Conservation (phyloP, 2,329 filamentous ascomycete genomes). For the Didymella exigua region DNA sequence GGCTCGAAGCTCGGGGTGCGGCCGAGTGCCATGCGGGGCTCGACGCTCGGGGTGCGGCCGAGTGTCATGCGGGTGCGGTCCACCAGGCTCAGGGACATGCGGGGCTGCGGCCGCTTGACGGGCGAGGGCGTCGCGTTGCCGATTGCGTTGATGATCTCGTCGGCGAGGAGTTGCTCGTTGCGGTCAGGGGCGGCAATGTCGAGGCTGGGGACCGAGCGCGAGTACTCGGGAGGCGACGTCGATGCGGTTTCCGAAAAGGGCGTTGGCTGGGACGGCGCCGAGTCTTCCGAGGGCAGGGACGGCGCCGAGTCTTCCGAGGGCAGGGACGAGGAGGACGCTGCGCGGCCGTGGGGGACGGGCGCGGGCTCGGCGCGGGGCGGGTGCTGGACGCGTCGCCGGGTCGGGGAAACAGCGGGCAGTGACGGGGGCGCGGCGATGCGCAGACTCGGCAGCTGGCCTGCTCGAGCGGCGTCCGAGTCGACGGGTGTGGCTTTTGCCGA, state of each 20-base stretch:
- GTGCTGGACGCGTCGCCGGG: neutral
- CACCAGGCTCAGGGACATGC: constrained; percentile 51
- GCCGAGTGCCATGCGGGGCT: constrained; percentile 55
- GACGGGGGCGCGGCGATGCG: constrained; percentile 13
- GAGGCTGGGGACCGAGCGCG: constrained; percentile 24
- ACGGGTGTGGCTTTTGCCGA: constrained; percentile 22
- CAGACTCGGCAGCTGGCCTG: constrained; percentile 29
- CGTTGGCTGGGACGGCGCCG: constrained; percentile 1
- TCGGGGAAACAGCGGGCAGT: constrained; percentile 3
- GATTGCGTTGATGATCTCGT: constrained; percentile 49
- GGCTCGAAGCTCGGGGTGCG: constrained; percentile 35
- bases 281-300: constrained; percentile 16
- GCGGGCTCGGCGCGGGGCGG: neutral
- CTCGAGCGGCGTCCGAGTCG: constrained; percentile 38
- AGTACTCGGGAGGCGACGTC: constrained; percentile 19
- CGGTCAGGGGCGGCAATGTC: constrained; percentile 22
- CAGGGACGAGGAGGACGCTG: constrained; percentile 23
- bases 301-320: constrained; percentile 18
- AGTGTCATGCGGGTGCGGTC: constrained; percentile 57
- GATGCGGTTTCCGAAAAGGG: constrained; percentile 5
- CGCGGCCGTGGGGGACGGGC: neutral
- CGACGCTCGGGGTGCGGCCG: constrained; percentile 46
- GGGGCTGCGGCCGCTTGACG: constrained; percentile 45
- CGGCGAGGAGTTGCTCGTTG: constrained; percentile 45
- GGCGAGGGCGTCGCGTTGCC: constrained; percentile 50